Percentiles rank a stretch among this genome's conserved stretches.
These are phyloP conservation scores for Grigorovia jiainica DNA, from an alignment of 805 yeast species.

Conservation along the genomic window DNA sequence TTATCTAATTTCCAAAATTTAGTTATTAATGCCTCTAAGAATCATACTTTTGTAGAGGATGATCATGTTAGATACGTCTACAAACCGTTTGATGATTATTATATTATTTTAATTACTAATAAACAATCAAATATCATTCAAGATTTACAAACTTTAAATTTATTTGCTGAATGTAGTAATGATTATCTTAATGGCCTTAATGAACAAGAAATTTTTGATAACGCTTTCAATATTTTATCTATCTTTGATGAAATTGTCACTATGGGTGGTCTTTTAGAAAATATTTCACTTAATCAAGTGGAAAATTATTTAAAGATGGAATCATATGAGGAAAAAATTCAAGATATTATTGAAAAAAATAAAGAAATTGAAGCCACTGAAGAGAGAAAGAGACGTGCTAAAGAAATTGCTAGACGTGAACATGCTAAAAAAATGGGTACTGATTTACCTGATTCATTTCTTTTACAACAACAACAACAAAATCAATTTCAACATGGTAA, in stretches of 20 bases:
- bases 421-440: constrained; percentile 30
- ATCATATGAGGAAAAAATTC: constrained; percentile 96
- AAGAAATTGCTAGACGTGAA: constrained; percentile 76
- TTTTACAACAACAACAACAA: constrained; percentile 9
- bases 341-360: constrained; percentile 93
- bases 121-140: constrained; percentile 85
- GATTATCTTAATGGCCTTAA: constrained; percentile 62
- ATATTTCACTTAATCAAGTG: constrained; percentile 71
- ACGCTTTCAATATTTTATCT: constrained; percentile 79
- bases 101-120: constrained; percentile 84
- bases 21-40: constrained; percentile 55
- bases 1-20: constrained; percentile 79
- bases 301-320: constrained; percentile 92
- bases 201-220: constrained; percentile 72
- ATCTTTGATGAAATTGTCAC: constrained; percentile 92
- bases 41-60: constrained; percentile 91
- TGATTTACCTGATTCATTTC: constrained; percentile 10
- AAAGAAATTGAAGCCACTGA: constrained; percentile 95
- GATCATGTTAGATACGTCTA: constrained; percentile 87
- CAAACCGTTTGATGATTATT: constrained; percentile 91
- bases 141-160: constrained; percentile 84
- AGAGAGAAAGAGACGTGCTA: constrained; percentile 92
- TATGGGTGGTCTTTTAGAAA: constrained; percentile 89
- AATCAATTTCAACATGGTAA: constrained; percentile 20
- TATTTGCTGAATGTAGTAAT: constrained; percentile 75